Evolutionary conservation across 164 flowering plant species (phyloP), one percentile per base, ranked within the genome.

Genomic region (Kingdonia uniflora): DNA sequence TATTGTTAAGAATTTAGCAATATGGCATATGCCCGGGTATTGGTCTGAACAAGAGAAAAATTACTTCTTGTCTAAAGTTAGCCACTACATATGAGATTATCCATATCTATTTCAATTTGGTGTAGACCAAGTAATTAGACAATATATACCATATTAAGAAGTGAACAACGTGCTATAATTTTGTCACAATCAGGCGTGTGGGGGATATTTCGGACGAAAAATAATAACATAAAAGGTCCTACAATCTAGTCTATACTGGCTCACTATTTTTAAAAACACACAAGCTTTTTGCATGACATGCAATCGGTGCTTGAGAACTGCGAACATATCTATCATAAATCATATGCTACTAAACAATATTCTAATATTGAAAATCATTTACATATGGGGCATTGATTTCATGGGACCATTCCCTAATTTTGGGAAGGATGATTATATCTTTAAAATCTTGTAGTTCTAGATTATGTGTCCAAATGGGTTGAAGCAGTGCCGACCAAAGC

Each of bases 401-500:
- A n/a, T n/a, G n/a, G n/a, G n/a, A n/a, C n/a, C n/a, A n/a, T n/a
- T n/a, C n/a, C n/a, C n/a, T n/a, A n/a, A n/a, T n/a, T n/a, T n/a
- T n/a, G n/a, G n/a, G n/a, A n/a, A n/a, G n/a, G n/a, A n/a, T n/a
- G n/a, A n/a, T n/a, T n/a, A n/a, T n/a, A n/a, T n/a, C n/a, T n/a
- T n/a, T n/a, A n/a, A 1, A 19, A 42, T n/a, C 1, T 19, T 42
- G 16, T 13, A 14, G 46, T 42, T 13, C 17, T 42, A 6, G 46
- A 42, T 42, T 42, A 42, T 42, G 46, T 42, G 1, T 42, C 46
- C 1, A 42, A 42, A 42, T 42, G 46, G 46, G 46, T 42, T 14
- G 16, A 19, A 14, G 1, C n/a, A n/a, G n/a, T n/a, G n/a, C n/a
- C n/a, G n/a, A n/a, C n/a, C n/a, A n/a, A n/a, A n/a, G n/a, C n/a